These are phyloP conservation scores for Naganishia vishniacii DNA, from an alignment of 768 basidiomycete genomes.

Conservation along the genomic window DNA sequence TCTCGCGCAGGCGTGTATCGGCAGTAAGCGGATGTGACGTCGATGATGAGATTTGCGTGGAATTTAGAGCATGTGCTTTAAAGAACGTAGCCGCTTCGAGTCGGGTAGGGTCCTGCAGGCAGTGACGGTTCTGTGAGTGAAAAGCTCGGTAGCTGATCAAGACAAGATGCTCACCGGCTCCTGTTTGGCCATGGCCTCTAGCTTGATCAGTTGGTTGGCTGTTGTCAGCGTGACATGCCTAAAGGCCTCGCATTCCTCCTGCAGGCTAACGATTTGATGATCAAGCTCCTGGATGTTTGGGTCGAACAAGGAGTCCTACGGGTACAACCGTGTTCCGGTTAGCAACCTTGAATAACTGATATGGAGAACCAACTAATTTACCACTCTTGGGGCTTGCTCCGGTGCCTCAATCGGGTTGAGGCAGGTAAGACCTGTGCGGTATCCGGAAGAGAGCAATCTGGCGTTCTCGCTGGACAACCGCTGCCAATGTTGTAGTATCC, in stretches of 20 bases:
- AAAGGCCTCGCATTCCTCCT: constrained; percentile 48
- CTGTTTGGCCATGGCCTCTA: constrained; percentile 33
- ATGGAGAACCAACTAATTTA: not conserved
- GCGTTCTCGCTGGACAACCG: constrained; percentile 24
- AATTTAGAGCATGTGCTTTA: constrained; percentile 21
- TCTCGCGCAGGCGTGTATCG: constrained; percentile 34
- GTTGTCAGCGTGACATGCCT: constrained; percentile 45
- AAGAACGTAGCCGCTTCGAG: constrained; percentile 44
- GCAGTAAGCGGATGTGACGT: constrained; percentile 44
- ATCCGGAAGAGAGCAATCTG: constrained; percentile 9
- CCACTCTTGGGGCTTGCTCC: constrained; percentile 21
- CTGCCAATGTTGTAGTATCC: constrained; percentile 27
- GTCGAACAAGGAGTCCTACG: constrained; percentile 33
- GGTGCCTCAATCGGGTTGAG: constrained; percentile 25
- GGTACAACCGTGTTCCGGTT: not conserved
- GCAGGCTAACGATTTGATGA: constrained; percentile 39
- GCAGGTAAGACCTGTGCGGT: constrained; percentile 18
- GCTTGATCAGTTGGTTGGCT: constrained; percentile 39
- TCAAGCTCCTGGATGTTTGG: constrained; percentile 42
- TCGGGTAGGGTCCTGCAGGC: constrained; percentile 35
- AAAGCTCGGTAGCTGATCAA: no score
- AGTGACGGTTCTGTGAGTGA: not conserved
- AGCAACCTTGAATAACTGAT: not conserved
- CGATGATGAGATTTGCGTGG: constrained; percentile 35
- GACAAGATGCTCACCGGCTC: constrained; percentile 37